phyloP scores from a whole-genome alignment of 129 eudicot genomes.

The Logfia minima region DNA sequence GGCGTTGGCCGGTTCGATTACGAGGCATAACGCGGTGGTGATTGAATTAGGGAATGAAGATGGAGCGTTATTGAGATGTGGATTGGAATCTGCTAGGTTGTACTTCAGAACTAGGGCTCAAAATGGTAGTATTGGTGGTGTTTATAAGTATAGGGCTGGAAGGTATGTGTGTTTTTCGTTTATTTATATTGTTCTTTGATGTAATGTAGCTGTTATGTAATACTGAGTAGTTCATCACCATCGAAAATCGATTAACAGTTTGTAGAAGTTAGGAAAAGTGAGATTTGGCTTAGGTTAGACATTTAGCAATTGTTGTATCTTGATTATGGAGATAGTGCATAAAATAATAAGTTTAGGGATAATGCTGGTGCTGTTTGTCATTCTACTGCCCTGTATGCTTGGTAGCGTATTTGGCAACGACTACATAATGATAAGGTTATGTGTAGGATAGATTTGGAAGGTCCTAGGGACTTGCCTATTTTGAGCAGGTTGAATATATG shows the following conservation, averaged over 20 bases:
- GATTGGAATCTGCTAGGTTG: slow-evolving; percentile 65
- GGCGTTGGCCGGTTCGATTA: slow-evolving; percentile 69
- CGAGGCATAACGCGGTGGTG: slow-evolving; percentile 71
- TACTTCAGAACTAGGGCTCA: slow-evolving; percentile 59
- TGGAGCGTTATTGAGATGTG: slow-evolving; percentile 73
- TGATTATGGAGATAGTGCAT: slow-evolving; percentile 5
- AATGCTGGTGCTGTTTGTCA: neutral
- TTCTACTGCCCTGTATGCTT: neutral
- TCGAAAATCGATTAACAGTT: neutral
- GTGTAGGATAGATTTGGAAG: neutral
- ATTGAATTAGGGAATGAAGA: slow-evolving; percentile 71
- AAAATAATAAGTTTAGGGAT: neutral
- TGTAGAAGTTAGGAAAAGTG: neutral
- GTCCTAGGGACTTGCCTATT: neutral
- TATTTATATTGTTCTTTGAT: neutral
- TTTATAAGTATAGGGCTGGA: slow-evolving; percentile 80
- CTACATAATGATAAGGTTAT: neutral
- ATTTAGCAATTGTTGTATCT: neutral
- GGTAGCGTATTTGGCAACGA: neutral
- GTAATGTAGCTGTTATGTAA: neutral
- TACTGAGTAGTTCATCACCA: neutral
- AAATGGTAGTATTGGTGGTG: slow-evolving; percentile 45
- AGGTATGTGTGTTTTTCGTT: slow-evolving; percentile 42
- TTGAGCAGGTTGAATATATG: no score
- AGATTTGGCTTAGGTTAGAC: neutral